Evolutionary conservation across 306 rosid species (phyloP), one percentile per base, ranked within the genome.

Genomic region (Lagenaria siceraria): DNA sequence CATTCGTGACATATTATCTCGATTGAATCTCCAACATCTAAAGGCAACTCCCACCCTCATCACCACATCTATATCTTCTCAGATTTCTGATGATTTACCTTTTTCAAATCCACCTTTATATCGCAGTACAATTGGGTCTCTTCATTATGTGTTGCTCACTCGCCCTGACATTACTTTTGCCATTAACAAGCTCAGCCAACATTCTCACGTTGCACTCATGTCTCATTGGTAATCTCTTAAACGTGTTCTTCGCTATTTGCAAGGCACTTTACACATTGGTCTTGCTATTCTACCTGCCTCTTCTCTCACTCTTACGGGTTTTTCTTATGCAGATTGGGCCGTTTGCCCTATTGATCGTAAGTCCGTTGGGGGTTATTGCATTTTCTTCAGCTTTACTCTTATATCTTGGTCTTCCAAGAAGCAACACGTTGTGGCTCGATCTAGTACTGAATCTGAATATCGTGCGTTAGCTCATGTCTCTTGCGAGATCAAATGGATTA

Each of bases 291-390:
- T 18, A 27, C 59, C 58, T 3, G 21, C n/a, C 0, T 3, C 15
- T 0, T 8, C 15, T 5, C 1, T 15, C 0, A 3, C 6, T 48
- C 3, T 62, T 0, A 17, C 11, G 27, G n/a, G 61, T 0, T 71
- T 15, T 1, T 36, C 38, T 0, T 36, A 70, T 29, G 77, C 22
- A 1, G 63, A 71, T n/a, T n/a, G 38, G 38, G 48, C 48, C 2
- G 10, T 0, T 7, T 5, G 48, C 9, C 1, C 48, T 9, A 42
- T 42, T 7, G 11, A 42, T 0, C 48, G 48, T 12, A 5, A 8
- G 6, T 42, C 48, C 9, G 48, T 42, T 2, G 48, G 48, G 7
- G 48, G 48, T 0, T 42, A 42, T 9, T 42, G 48, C 9, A 1
- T 42, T 42, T 42, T 42, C 2, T 9, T 42, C 9, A 0, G 48